Evolutionary conservation across 805 yeast species (phyloP).

Genomic region (Saturnispora hagleri): DNA sequence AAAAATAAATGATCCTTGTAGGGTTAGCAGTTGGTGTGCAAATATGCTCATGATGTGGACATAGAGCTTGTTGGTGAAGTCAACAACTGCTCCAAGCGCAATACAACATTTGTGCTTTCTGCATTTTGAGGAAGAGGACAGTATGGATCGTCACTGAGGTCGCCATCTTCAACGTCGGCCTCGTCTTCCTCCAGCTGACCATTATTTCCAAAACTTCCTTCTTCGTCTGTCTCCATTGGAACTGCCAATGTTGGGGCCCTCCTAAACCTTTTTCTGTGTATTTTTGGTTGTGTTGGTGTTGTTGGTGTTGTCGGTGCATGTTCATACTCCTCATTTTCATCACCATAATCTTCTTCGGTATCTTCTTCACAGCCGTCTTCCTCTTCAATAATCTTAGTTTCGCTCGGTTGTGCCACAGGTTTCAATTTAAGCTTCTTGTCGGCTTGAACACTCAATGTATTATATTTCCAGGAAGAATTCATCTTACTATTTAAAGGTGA

Average conservation of each 20-base stretch:
- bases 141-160: not conserved
- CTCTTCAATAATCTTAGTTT: slow-evolving; percentile 38
- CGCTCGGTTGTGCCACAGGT: slow-evolving; percentile 51
- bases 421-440: slow-evolving; percentile 22
- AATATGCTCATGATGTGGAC: not conserved
- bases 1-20: not conserved
- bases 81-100: not conserved
- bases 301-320: not conserved
- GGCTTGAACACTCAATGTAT: slow-evolving; percentile 26
- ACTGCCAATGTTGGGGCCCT: slow-evolving; percentile 10
- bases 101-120: not conserved
- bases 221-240: slow-evolving; percentile 13
- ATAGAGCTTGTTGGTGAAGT: not conserved
- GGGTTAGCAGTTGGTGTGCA: not conserved
- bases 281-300: slow-evolving; percentile 2
- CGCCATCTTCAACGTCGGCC: slow-evolving; percentile 2
- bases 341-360: slow-evolving; percentile 4
- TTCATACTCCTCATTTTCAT: not conserved
- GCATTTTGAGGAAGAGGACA: slow-evolving; percentile 2
- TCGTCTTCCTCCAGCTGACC: slow-evolving; percentile 26
- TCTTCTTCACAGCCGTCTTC: slow-evolving; percentile 8
- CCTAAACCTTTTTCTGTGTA: slow-evolving; percentile 9
- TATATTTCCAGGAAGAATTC: slow-evolving; percentile 24
- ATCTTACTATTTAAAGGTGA: slow-evolving; percentile 25
- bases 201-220: slow-evolving; percentile 12